Base-by-base conservation (phyloP, 306 rosid species). In the Hippophae tibetana region DNA sequence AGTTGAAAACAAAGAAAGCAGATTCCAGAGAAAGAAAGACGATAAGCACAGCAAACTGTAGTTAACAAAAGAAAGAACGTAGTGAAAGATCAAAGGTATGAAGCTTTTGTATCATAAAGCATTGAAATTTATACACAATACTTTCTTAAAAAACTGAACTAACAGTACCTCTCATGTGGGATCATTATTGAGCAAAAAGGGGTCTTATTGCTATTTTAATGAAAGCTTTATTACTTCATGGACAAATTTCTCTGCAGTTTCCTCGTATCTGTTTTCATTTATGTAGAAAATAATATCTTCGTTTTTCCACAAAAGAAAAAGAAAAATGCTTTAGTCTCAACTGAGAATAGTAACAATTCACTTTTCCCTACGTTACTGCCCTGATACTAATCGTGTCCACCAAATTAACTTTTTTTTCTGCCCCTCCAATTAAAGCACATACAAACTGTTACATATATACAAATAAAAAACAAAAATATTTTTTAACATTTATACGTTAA, bases 161-260 rank as follows among this genome's bases (percentile, higher is more conserved):
- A 45, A 11, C 43, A 14, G 64, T 47, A 68, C 72, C 66, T 47
- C 64, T 76, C 76, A 69, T 72, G 79, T 61, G 71, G 72, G 75
- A 68, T 61, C 70, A 54, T 64, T 13, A 27, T 8, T 10, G 46
- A 43, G 38, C 38, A 31, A 31, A 31, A 31, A 31, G 38, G 38
- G 38, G 38, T 31, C 38, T 4, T 31, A 31, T 31, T 4, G 38
- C 38, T 31, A 31, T 31, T 63, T 49, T 14, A 59, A 38, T 51
- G 38, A 54, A 61, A 46, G 42, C 10, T 51, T 46, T 58, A 23
- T 13, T 43, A 48, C 11, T 40, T 18, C 23, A 18, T 12, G 71
- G 57, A 58, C 38, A 4, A 66, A 43, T 56, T 57, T 45, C 44
- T 51, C 13, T 42, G 44, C 1, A 56, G 43, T 26, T 31, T 31